Base-by-base conservation (phyloP, 768 basidiomycete genomes). In the Mrakia hoshinonis region DNA sequence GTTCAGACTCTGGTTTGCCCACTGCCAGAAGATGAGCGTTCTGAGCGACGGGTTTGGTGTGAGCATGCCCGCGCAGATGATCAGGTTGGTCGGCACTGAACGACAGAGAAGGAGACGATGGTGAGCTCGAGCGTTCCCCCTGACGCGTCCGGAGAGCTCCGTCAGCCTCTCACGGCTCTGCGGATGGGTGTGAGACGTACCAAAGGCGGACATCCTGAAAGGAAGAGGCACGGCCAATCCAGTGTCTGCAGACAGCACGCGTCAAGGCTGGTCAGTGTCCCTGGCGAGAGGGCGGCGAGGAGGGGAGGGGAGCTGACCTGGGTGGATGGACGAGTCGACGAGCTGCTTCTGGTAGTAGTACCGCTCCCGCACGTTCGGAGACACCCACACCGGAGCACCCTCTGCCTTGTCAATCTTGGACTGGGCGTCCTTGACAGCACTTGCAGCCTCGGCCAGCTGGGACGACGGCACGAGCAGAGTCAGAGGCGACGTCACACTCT, bases 1-100 rank as follows among this genome's bases (percentile, higher is more conserved):
- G 74, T 81, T 81, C 20, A 82, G 70, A 1, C 77, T 77, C 75
- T 82, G 81, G 73, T 82, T 82, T 4, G 78, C 78, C 79, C 75
- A 77, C 43, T 78, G 77, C 77, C 77, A 76, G 62, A 77, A 77
- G 60, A 72, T 68, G 22, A 69, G 22, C 1, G 60, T 58, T 26
- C 68, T 65, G 43, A 74, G 43, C 73, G 54, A 61, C 12, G 80
- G 77, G 67, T 81, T 81, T 9, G 81, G 81, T 79, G 79, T 80
- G 68, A 82, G 78, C 81, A 82, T 81, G 24, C 81, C 81, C 11
- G 79, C 81, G 39, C 62, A 72, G 61, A 64, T 67, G 46, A 71
- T 76, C 74, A 82, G 67, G 74, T 82, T 82, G 38, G 81, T 81
- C 39, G 81, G 81, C 39, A 81, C 81, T 61, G 22, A 58, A 11